Conservation (phyloP, 495 filamentous ascomycete species). For the Podospora appendiculata region DNA sequence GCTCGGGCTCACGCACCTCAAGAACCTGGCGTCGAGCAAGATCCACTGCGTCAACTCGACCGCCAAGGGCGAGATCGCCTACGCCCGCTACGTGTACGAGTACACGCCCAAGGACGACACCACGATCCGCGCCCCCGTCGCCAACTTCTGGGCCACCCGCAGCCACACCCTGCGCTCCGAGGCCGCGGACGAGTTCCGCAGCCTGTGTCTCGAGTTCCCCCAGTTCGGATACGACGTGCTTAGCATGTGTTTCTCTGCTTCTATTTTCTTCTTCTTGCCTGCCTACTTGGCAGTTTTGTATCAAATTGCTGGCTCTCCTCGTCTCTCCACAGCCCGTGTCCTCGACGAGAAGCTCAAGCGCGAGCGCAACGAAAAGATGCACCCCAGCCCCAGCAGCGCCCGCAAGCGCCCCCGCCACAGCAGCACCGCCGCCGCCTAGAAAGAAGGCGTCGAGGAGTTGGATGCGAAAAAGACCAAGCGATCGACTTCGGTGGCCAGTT, state of each 20-base stretch:
- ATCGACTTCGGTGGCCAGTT: no score
- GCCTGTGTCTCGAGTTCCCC: conserved; percentile 80
- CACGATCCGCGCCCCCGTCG: conserved; percentile 72
- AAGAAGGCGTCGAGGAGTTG: not conserved
- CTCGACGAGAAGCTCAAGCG: conserved; percentile 54
- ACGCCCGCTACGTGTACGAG: conserved; percentile 84
- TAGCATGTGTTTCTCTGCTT: conserved; percentile 30
- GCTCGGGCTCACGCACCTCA: conserved; percentile 62
- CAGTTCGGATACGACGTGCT: conserved; percentile 92
- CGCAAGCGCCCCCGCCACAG: conserved; percentile 45
- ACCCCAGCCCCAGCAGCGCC: conserved; percentile 35
- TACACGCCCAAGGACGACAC: conserved; percentile 61
- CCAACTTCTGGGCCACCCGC: conserved; percentile 82
- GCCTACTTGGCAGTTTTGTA: not conserved
- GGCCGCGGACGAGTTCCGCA: conserved; percentile 71
- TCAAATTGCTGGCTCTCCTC: not conserved
- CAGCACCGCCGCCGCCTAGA: conserved; percentile 18
- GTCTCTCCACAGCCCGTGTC: conserved; percentile 38
- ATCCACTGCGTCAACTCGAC: conserved; percentile 83
- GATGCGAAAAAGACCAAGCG: no score
- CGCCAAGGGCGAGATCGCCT: conserved; percentile 78
- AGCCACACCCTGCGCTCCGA: conserved; percentile 75
- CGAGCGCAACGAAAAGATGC: conserved; percentile 45
- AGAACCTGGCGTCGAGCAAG: conserved; percentile 72
- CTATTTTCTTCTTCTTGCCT: not conserved